Evolutionary conservation across 148 eudicot genomes (phyloP), one percentile per base, ranked within the genome.

Genomic region (Hydrangea macrophylla): DNA sequence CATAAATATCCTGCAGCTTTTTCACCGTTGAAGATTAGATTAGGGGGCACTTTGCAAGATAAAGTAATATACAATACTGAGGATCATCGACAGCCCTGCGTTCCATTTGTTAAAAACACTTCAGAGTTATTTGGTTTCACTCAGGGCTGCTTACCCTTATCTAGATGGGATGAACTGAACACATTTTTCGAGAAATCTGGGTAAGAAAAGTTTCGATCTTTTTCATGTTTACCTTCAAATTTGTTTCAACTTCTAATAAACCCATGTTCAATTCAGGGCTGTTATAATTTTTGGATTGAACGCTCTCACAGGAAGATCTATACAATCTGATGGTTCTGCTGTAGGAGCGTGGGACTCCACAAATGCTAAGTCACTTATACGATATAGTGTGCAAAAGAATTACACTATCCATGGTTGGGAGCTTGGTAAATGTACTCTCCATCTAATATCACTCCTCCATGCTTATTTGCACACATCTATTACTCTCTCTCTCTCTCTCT

Each of bases 11-110:
- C 8, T 80, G 87, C 86, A 92, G 98, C 98, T 9, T 92, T 92
- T 84, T 84, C 94, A 33, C 98, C 96, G 28, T 73, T 92, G 77
- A 92, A 86, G 86, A 78, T 92, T 35, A 88, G 98, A 78, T 76
- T 92, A 32, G 98, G 98, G 20, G 98, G 98, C 33, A 75, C 88
- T 62, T 82, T 92, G 78, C 98, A 92, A 83, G 92, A 92, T 60
- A 86, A 80, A 69, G 82, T 92, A 62, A 58, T 78, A 23, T 92
- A 92, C 62, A 83, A 88, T 74, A 86, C 80, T 44, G 76, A 82
- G 67, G 82, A 90, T 68, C 39, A 67, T 36, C 44, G 35, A 18
- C 68, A 62, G 58, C 86, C 90, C 30, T 92, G 98, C 75, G 60
- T 31, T 27, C 86, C 75, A 44, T 92, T 92, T 70, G 64, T 54